A percentile compares a stretch with the other conserved stretches of the same genome.
Conservation (phyloP, 2,329 filamentous ascomycete species). For the Pseudogymnoascus destructans region DNA sequence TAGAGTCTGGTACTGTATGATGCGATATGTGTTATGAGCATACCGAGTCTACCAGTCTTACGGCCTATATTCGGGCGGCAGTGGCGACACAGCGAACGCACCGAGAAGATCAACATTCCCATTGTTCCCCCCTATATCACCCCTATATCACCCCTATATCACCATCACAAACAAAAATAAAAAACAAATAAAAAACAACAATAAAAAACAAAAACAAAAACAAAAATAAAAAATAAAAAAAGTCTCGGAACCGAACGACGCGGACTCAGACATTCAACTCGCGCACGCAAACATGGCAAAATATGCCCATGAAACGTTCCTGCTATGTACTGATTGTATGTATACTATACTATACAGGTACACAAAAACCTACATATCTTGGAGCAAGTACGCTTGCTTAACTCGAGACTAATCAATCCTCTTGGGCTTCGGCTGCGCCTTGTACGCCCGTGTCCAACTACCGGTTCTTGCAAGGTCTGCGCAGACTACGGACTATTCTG, state of each 20-base stretch:
- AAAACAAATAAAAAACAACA: background rate
- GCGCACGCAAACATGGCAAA: background rate
- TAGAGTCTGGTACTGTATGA: no score
- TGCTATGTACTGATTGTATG: background rate
- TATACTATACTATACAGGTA: background rate
- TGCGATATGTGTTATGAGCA: background rate
- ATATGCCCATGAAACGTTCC: slow-evolving; percentile 1
- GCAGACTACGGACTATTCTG: slow-evolving; percentile 6
- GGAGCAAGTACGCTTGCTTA: background rate
- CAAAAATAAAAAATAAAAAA: no score
- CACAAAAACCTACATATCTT: no score
- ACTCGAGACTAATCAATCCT: background rate
- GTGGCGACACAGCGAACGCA: background rate
- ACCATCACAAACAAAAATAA: background rate
- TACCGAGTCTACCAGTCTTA: background rate
- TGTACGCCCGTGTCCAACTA: background rate
- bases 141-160: no score
- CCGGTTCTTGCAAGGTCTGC: slow-evolving; percentile 5
- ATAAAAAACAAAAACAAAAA: no score
- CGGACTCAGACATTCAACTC: slow-evolving; percentile 3
- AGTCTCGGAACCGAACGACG: background rate
- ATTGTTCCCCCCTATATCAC: slow-evolving; percentile 5
- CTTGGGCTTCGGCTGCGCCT: background rate
- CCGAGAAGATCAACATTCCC: background rate
- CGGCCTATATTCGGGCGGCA: background rate